Evolutionary conservation across 2,329 filamentous ascomycete species (phyloP).

Genomic region (Claviceps sorghi): DNA sequence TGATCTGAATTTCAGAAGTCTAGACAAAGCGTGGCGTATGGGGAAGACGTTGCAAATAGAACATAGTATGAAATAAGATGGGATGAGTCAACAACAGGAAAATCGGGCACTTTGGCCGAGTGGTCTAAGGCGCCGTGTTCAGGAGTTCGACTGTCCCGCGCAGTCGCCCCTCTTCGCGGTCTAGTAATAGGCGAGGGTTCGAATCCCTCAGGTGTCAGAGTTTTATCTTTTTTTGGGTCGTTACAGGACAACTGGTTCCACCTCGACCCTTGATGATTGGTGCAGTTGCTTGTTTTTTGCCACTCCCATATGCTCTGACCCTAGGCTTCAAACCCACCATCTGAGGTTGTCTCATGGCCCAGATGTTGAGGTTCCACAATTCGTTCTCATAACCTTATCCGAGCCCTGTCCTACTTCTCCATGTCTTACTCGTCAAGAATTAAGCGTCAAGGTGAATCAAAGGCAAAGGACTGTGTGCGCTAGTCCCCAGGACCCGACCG

Average conservation of each 20-base stretch:
- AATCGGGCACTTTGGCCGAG: conserved; percentile 7
- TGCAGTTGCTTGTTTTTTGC: no score
- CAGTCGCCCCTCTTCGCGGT: conserved; percentile 7
- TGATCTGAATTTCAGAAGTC: no score
- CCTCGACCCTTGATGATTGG: no score
- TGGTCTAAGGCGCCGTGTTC: conserved; percentile 9
- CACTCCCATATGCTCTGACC: no score
- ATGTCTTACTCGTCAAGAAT: not conserved
- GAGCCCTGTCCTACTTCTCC: not conserved
- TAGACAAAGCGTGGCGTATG: no score
- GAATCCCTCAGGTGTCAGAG: conserved; percentile 18
- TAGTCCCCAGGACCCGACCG: no score
- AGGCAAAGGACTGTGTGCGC: no score
- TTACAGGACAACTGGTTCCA: no score
- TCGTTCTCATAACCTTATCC: not conserved
- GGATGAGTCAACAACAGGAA: rapidly evolving
- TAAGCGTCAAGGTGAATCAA: not conserved
- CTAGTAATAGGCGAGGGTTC: conserved; percentile 18
- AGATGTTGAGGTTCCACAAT: not conserved
- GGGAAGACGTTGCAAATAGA: not conserved
- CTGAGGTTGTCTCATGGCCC: no score
- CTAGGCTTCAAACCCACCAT: no score
- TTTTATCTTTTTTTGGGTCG: not conserved
- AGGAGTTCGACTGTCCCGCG: not conserved
- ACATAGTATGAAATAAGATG: not conserved